These are phyloP conservation scores for Porogramme epimiltina DNA, from an alignment of 1,284 basidiomycete species.

Conservation along the genomic window DNA sequence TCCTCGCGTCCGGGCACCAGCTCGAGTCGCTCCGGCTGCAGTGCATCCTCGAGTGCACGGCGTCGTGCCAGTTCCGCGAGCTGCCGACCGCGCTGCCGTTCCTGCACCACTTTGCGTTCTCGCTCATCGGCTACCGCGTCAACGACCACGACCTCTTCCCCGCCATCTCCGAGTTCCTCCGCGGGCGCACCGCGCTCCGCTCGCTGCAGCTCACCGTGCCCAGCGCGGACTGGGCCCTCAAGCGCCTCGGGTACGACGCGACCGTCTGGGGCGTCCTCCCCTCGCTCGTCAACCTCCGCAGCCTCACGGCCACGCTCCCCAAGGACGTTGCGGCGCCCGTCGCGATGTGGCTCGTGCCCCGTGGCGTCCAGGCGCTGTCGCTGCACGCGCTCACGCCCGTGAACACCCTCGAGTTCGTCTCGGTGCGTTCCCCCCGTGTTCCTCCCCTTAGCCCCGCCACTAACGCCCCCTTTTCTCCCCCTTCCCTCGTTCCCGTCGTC, in stretches of 20 bases:
- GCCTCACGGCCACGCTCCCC: slow-evolving; percentile 62
- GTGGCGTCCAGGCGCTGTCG: slow-evolving; percentile 53
- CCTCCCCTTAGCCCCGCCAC: too few species aligned
- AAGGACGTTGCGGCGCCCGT: slow-evolving; percentile 62
- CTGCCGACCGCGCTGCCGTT: slow-evolving; percentile 50
- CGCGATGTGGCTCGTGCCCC: slow-evolving; percentile 68
- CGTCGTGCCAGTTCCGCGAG: slow-evolving; percentile 52
- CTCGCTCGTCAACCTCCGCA: slow-evolving; percentile 48
- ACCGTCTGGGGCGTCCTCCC: slow-evolving; percentile 73
- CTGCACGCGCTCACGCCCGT: slow-evolving; percentile 45
- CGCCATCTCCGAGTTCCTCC: slow-evolving; percentile 65
- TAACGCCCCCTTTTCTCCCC: not conserved
- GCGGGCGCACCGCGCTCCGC: slow-evolving; percentile 52
- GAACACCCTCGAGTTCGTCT: slow-evolving; percentile 33
- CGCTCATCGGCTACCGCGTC: slow-evolving; percentile 49
- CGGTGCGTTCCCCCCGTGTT: slow-evolving; percentile 23
- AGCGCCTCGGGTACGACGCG: slow-evolving; percentile 63
- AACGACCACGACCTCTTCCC: slow-evolving; percentile 66
- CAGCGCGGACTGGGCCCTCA: slow-evolving; percentile 45
- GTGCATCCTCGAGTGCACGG: slow-evolving; percentile 50
- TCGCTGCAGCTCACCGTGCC: slow-evolving; percentile 56
- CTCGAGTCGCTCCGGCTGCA: slow-evolving; percentile 60
- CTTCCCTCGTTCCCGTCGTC: too few species aligned
- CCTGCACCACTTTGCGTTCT: slow-evolving; percentile 63
- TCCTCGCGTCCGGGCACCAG: slow-evolving; percentile 60